These are phyloP conservation scores for Cyberlindnera americana DNA, from an alignment of 805 yeast genomes.

Conservation along the genomic window DNA sequence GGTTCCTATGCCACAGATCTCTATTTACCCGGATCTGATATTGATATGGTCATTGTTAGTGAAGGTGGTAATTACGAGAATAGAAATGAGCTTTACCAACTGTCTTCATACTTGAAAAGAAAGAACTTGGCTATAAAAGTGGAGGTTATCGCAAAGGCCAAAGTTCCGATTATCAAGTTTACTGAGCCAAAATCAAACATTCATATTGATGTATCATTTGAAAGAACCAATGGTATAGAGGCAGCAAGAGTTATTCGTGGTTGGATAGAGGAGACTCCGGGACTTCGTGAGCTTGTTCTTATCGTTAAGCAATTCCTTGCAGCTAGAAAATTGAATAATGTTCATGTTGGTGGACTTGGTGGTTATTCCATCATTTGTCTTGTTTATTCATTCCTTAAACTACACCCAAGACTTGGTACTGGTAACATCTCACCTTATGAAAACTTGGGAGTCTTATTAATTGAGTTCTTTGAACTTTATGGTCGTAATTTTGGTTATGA, in stretches of 20 bases:
- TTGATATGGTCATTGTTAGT: conserved; percentile 85
- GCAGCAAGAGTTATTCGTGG: conserved; percentile 75
- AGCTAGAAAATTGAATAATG: conserved; percentile 75
- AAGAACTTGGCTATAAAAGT: conserved; percentile 63
- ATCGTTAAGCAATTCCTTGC: conserved; percentile 82
- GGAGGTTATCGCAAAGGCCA: conserved; percentile 84
- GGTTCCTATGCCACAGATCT: conserved; percentile 94
- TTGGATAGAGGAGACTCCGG: conserved; percentile 75
- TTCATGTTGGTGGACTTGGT: conserved; percentile 91
- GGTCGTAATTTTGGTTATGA: conserved; percentile 89
- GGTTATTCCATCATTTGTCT: conserved; percentile 91
- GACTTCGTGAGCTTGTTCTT: conserved; percentile 75
- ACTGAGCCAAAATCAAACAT: conserved; percentile 67
- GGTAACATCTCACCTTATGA: conserved; percentile 62
- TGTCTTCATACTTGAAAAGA: conserved; percentile 65
- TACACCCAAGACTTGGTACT: conserved; percentile 76
- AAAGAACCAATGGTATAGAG: conserved; percentile 72
- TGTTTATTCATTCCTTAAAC: conserved; percentile 68
- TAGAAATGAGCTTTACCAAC: conserved; percentile 63
- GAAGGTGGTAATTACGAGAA: conserved; percentile 52
- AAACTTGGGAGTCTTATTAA: conserved; percentile 79
- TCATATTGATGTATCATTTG: conserved; percentile 88
- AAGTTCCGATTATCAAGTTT: conserved; percentile 92
- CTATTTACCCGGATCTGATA: conserved; percentile 92
- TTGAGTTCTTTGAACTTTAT: conserved; percentile 89